These are phyloP conservation scores for Amauroascus niger DNA, from an alignment of 2,329 filamentous ascomycete species.

Conservation along the genomic window DNA sequence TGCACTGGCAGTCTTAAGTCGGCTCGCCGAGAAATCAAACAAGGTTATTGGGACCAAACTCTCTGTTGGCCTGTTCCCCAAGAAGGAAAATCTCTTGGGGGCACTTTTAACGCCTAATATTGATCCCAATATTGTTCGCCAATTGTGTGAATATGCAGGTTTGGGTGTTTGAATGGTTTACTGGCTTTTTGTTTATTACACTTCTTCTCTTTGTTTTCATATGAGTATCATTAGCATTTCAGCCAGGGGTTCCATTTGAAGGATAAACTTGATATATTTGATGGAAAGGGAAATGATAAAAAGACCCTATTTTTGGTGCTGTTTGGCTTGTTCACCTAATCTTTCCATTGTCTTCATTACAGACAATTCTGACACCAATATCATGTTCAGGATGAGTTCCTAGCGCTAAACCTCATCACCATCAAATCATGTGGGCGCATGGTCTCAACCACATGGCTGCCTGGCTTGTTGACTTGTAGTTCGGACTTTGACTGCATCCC, in stretches of 20 bases:
- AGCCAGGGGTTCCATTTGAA: not conserved
- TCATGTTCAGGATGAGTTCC: no score
- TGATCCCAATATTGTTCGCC: slow-evolving; percentile 54
- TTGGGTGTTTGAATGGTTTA: slow-evolving; percentile 37
- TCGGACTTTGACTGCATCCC: no score
- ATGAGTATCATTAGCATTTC: not conserved
- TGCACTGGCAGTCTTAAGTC: slow-evolving; percentile 57
- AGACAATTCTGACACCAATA: not conserved
- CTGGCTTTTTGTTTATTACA: not conserved
- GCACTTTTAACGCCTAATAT: slow-evolving; percentile 58
- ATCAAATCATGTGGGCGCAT: no score
- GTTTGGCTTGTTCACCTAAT: not conserved
- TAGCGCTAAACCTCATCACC: no score
- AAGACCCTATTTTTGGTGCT: not conserved
- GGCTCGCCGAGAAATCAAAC: slow-evolving; percentile 56
- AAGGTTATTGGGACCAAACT: slow-evolving; percentile 48
- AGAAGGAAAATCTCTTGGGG: slow-evolving; percentile 56
- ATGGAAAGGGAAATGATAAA: not conserved
- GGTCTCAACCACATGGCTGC: no score
- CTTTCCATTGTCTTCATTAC: not conserved
- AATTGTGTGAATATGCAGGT: slow-evolving; percentile 56
- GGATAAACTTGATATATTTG: not conserved
- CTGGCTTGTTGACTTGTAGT: no score
- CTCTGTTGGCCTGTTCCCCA: slow-evolving; percentile 54
- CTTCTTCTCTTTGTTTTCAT: slow-evolving; percentile 3